Percentiles rank a stretch among this genome's conserved stretches.
These are phyloP conservation scores for Pterocarpus santalinus DNA, from an alignment of 306 rosid genomes.

Conservation along the genomic window DNA sequence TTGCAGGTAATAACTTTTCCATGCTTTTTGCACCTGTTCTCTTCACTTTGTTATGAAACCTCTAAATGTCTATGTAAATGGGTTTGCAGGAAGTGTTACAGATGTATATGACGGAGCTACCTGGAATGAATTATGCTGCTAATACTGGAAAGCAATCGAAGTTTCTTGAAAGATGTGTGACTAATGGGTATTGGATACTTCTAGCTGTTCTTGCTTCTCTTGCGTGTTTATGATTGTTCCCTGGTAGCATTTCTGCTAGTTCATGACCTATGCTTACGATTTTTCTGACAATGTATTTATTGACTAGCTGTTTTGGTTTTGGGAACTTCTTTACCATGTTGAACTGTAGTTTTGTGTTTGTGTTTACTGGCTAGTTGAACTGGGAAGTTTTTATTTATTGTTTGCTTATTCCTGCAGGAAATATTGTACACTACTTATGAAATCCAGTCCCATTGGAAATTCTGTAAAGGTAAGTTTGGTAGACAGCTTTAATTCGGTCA, in stretches of 20 bases:
- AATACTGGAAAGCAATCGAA: conserved; percentile 87
- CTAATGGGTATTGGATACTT: conserved; percentile 70
- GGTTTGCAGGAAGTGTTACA: conserved; percentile 74
- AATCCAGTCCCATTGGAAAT: conserved; percentile 52
- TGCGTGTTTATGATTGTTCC: conserved; percentile 33
- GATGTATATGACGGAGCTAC: conserved; percentile 78
- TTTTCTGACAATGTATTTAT: background rate
- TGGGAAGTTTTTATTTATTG: conserved; percentile 6
- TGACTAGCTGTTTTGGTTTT: background rate
- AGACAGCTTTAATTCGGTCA: conserved; percentile 7
- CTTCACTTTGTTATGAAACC: background rate
- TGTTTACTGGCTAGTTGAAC: conserved; percentile 37
- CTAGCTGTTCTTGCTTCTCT: background rate
- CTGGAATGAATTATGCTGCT: conserved; percentile 90
- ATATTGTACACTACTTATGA: conserved; percentile 80
- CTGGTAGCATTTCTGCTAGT: background rate
- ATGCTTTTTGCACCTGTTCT: background rate
- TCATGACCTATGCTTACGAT: conserved; percentile 1
- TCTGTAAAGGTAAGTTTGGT: conserved; percentile 63
- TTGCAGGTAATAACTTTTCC: conserved; percentile 65
- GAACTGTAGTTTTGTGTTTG: conserved; percentile 1
- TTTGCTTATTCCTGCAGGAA: conserved; percentile 66
- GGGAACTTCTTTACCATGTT: background rate
- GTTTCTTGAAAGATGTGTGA: conserved; percentile 87
- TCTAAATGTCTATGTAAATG: conserved; percentile 14